Base-by-base conservation (phyloP, 2,329 filamentous ascomycete genomes). In the Cryoendolithus antarcticus region DNA sequence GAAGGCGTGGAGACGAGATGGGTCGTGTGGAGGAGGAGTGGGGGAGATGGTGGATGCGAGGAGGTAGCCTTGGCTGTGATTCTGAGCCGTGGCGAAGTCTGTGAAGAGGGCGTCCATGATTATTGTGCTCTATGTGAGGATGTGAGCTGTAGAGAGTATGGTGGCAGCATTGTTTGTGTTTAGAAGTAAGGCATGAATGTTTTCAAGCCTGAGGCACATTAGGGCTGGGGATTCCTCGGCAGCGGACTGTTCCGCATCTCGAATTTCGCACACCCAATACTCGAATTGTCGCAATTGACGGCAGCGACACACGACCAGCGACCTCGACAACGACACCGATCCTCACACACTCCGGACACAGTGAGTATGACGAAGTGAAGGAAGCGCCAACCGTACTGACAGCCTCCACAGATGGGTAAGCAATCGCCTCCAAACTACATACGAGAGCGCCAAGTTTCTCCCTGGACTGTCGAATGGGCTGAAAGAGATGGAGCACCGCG, bases 31-130 rank as follows among this genome's bases (percentile, higher is more conserved):
- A 3, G 81, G 74, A 35, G 81, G 61, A 42, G 81, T 69, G 29
- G 89, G 88, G 9, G 75, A 80, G 42, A 96, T 66, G 7, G 82
- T 82, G 43, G 75, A 72, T 12, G 86, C 81, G 30, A 96, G 73
- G 35, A 70, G 69, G 52, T 82, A 80, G 44, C 86, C 86, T 56
- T 83, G 75, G 41, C 71, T 69, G 27, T 65, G 61, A 35, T 66
- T 61, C 53, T 86, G 73, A 30, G 84, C 84, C 41, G 73, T 64
- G 40, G 74, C 75, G 58, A 94, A 93, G 43, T 83, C 76, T 31
- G 69, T 65, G 53, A 93, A 82, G 37, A 91, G 65, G 38, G 70
- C 64, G 55, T 88, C 77, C 86, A 93, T n/a, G n/a, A n/a, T n/a
- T n/a, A n/a, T n/a, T n/a, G n/a, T n/a, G n/a, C n/a, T n/a, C n/a